A percentile compares a stretch with the other conserved stretches of the same genome.
Evolutionary conservation across 2,329 filamentous ascomycete species (phyloP).

Genomic region (Sphaerulina musiva): DNA sequence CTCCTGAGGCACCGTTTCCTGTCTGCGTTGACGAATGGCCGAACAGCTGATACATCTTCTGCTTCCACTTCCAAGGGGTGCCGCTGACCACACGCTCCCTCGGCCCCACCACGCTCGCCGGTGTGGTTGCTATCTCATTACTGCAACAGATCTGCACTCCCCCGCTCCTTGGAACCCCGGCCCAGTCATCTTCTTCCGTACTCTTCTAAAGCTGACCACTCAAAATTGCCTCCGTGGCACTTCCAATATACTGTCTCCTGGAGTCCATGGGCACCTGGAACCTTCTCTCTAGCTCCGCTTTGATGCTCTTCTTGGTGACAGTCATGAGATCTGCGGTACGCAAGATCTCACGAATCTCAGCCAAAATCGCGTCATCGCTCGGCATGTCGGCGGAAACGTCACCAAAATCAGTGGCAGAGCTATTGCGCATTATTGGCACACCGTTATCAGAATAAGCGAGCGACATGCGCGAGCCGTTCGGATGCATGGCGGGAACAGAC

Average conservation of each 20-base stretch:
- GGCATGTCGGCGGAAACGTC: slow-evolving; percentile 63
- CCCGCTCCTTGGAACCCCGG: neutral
- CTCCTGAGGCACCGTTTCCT: neutral
- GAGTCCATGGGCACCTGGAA: slow-evolving; percentile 82
- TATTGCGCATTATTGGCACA: slow-evolving; percentile 44
- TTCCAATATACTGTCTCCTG: slow-evolving; percentile 78
- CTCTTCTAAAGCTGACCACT: slow-evolving; percentile 35
- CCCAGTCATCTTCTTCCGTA: neutral
- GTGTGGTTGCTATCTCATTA: neutral
- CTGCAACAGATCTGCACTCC: neutral
- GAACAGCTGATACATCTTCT: neutral
- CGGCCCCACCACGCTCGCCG: neutral
- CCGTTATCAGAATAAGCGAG: slow-evolving; percentile 63
- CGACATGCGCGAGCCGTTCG: slow-evolving; percentile 62
- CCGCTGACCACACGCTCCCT: neutral
- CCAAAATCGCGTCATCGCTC: slow-evolving; percentile 79
- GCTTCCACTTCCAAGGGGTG: neutral
- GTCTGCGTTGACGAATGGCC: neutral
- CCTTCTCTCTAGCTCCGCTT: slow-evolving; percentile 81
- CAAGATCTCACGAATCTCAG: slow-evolving; percentile 91
- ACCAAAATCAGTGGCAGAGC: slow-evolving; percentile 44
- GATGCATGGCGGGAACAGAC: slow-evolving; percentile 43
- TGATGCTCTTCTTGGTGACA: slow-evolving; percentile 97
- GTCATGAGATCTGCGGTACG: slow-evolving; percentile 91
- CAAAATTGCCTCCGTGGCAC: slow-evolving; percentile 39